phyloP scores from a whole-genome alignment of 495 filamentous ascomycete genomes.

The Talaromyces ruber region DNA sequence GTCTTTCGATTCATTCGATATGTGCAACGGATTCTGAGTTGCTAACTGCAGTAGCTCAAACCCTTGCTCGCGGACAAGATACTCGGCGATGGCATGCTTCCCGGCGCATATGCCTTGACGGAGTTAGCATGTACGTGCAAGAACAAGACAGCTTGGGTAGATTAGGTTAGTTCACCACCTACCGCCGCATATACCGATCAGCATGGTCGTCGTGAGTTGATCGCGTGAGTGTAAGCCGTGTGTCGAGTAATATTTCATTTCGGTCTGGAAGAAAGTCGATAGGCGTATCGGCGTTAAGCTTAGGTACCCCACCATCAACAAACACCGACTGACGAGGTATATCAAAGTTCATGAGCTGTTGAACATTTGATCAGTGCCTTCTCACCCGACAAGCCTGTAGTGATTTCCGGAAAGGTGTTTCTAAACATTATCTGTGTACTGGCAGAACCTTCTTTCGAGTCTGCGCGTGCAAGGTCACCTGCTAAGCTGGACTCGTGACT shows the following conservation, averaged over 20 bases:
- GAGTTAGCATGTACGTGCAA: neutral
- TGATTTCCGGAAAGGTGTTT: neutral
- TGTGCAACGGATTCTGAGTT: conserved; percentile 9
- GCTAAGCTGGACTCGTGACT: conserved; percentile 1
- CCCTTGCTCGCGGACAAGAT: conserved; percentile 66
- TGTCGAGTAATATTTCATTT: neutral
- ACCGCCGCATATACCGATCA: conserved; percentile 92
- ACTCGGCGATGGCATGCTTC: conserved; percentile 76
- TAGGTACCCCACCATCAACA: conserved; percentile 1
- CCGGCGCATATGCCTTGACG: conserved; percentile 76
- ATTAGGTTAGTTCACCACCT: conserved; percentile 14
- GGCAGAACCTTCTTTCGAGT: neutral
- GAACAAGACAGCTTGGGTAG: neutral
- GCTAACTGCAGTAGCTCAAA: conserved; percentile 47
- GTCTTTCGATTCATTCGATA: conserved; percentile 22
- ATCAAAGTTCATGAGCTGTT: too few relatives aligned
- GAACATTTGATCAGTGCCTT: neutral
- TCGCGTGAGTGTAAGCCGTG: neutral
- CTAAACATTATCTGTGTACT: neutral
- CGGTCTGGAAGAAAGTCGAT: neutral
- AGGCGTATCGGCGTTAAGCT: neutral
- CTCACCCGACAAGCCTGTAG: neutral
- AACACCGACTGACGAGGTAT: neutral
- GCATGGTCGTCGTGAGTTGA: conserved; percentile 46
- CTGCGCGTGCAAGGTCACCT: neutral